Evolutionary conservation across 257 asterid species (phyloP).

Genomic region (Buddleja alternifolia): DNA sequence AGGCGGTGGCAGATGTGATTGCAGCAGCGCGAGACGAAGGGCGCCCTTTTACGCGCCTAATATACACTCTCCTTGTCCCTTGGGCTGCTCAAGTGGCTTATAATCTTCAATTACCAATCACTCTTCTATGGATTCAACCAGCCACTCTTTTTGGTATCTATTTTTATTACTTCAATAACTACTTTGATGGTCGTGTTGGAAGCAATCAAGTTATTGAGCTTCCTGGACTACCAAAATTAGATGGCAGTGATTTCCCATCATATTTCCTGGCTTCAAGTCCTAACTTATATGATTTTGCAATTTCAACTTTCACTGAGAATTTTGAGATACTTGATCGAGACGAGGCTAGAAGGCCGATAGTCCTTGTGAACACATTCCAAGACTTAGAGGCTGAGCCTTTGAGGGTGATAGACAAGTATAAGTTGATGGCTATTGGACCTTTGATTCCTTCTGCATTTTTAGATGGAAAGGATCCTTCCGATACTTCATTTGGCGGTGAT

Average conservation of each 20-base stretch:
- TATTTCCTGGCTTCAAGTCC: slow-evolving; percentile 24
- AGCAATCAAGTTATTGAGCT: slow-evolving; percentile 16
- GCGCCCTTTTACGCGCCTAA: not conserved
- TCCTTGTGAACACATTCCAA: slow-evolving; percentile 50
- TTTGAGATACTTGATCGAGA: slow-evolving; percentile 33
- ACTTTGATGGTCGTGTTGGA: not conserved
- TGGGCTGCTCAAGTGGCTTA: slow-evolving; percentile 26
- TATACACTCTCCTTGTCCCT: slow-evolving; percentile 4
- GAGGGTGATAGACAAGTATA: slow-evolving; percentile 28
- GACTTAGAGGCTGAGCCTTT: slow-evolving; percentile 44
- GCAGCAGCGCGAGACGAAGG: not conserved
- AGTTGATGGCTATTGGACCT: slow-evolving; percentile 51
- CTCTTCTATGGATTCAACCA: slow-evolving; percentile 32
- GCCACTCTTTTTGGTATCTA: slow-evolving; percentile 25
- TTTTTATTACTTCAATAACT: slow-evolving; percentile 11
- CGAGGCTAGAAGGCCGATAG: slow-evolving; percentile 8
- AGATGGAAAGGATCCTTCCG: slow-evolving; percentile 42
- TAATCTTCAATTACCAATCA: slow-evolving; percentile 6
- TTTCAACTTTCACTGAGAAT: slow-evolving; percentile 28
- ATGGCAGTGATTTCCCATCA: slow-evolving; percentile 35
- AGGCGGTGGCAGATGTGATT: slow-evolving; percentile 3
- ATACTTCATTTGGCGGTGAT: slow-evolving; percentile 43
- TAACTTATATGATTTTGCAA: slow-evolving; percentile 8
- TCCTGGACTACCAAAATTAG: slow-evolving; percentile 33
- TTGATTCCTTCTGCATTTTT: slow-evolving; percentile 50